phyloP scores from a whole-genome alignment of 129 eudicot genomes.

The Flaveria ramosissima region DNA sequence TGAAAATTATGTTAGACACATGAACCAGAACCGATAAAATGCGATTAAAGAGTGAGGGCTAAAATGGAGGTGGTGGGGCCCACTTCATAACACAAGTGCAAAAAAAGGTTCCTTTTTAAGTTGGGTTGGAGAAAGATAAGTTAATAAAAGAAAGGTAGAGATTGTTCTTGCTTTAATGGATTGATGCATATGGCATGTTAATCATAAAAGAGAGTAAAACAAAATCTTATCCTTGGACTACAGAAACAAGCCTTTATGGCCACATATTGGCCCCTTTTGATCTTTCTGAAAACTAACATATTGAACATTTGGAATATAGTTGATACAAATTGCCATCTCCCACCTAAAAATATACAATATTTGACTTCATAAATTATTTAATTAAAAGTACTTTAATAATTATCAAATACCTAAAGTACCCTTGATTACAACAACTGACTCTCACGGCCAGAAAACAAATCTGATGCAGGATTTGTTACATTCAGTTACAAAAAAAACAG shows the following conservation, averaged over 20 bases:
- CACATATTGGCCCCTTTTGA: constrained; percentile 41
- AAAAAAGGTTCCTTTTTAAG: constrained; percentile 19
- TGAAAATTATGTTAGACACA: too few species aligned
- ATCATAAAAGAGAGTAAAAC: constrained; percentile 50
- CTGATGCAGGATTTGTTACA: too few species aligned
- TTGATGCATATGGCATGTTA: constrained; percentile 46
- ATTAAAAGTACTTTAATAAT: background rate
- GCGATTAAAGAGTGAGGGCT: too few species aligned
- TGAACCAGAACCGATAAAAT: too few species aligned
- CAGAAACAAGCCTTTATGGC: constrained; percentile 38
- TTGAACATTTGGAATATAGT: background rate
- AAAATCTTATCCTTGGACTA: constrained; percentile 38
- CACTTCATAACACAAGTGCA: constrained; percentile 24
- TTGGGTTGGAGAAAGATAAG: constrained; percentile 29
- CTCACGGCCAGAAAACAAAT: too few species aligned
- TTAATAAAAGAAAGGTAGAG: constrained; percentile 42
- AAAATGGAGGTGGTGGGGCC: constrained; percentile 31
- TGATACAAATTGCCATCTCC: background rate
- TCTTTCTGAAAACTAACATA: constrained; percentile 27
- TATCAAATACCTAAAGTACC: constrained; percentile 3
- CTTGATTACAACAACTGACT: background rate
- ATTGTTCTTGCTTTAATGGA: constrained; percentile 41
- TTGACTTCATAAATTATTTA: background rate
- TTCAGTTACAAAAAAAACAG: too few species aligned
- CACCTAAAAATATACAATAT: too few species aligned